A percentile compares a stretch with the other conserved stretches of the same genome.
phyloP scores from a whole-genome alignment of 306 rosid genomes.

The Parietaria judaica region DNA sequence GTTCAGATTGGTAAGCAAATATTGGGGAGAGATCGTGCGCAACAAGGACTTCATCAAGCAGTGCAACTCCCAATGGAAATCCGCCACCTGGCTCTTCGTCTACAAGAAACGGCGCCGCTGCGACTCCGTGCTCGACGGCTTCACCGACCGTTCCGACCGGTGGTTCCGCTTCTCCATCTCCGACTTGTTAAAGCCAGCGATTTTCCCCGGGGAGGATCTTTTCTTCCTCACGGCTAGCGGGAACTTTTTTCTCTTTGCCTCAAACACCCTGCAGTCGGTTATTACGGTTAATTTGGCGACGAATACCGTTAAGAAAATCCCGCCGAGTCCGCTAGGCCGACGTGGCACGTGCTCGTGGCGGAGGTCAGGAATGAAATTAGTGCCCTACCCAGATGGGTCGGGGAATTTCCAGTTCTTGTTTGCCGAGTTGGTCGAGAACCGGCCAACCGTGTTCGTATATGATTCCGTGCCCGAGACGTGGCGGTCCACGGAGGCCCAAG shows the following conservation, averaged over 20 bases:
- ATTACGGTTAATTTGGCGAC: slow-evolving; percentile 40
- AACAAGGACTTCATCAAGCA: slow-evolving; percentile 38
- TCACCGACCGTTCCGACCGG: slow-evolving; percentile 44
- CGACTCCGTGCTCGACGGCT: slow-evolving; percentile 46
- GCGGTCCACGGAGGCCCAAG: slow-evolving; percentile 29
- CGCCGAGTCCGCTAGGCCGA: slow-evolving; percentile 53
- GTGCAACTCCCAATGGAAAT: slow-evolving; percentile 32
- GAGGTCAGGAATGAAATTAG: slow-evolving; percentile 51
- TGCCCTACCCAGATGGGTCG: slow-evolving; percentile 27
- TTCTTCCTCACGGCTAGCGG: slow-evolving; percentile 46
- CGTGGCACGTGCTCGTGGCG: slow-evolving; percentile 65
- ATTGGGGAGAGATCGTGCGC: slow-evolving; percentile 25
- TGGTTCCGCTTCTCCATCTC: slow-evolving; percentile 51
- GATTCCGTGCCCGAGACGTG: slow-evolving; percentile 32
- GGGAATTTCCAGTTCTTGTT: slow-evolving; percentile 41
- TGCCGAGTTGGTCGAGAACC: slow-evolving; percentile 39
- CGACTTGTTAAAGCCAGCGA: slow-evolving; percentile 33
- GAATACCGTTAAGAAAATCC: slow-evolving; percentile 41
- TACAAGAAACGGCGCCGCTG: slow-evolving; percentile 61
- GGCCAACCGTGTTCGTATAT: slow-evolving; percentile 37
- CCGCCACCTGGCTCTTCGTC: slow-evolving; percentile 59
- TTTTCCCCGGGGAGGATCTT: slow-evolving; percentile 41
- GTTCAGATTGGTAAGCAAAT: slow-evolving; percentile 27
- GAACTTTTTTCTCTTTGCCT: slow-evolving; percentile 41
- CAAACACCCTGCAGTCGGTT: slow-evolving; percentile 38